Percentiles rank a stretch among this genome's conserved stretches.
Evolutionary conservation across 2,329 filamentous ascomycete species (phyloP).

Genomic region (Chaetomium strumarium): DNA sequence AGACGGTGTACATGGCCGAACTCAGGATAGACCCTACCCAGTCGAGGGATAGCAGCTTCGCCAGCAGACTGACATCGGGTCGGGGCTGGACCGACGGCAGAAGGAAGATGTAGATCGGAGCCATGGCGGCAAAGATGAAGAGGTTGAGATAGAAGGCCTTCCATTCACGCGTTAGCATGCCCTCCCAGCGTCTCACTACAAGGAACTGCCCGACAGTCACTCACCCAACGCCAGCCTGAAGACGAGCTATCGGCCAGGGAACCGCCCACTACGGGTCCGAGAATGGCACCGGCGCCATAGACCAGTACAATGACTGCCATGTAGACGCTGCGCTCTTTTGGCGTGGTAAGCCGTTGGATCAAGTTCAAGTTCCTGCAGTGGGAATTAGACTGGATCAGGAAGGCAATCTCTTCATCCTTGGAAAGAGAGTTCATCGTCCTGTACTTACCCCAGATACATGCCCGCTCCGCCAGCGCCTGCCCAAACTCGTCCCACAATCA

Average conservation of each 20-base stretch:
- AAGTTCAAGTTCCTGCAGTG: too few species aligned
- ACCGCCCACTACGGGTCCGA: not conserved
- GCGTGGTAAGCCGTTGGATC: too few species aligned
- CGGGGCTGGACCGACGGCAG: not conserved
- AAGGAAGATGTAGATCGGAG: not conserved
- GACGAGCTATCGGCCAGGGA: too few species aligned
- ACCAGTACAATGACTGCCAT: conserved; percentile 31
- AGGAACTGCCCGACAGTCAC: too few species aligned
- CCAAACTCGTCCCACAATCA: conserved; percentile 30
- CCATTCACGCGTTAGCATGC: too few species aligned
- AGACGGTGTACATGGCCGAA: not conserved
- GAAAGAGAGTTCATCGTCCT: too few species aligned
- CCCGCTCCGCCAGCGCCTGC: conserved; percentile 28
- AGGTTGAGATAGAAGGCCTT: not conserved
- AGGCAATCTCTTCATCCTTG: too few species aligned
- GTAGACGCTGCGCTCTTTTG: conserved; percentile 29
- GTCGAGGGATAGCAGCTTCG: not conserved
- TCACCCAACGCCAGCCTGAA: too few species aligned
- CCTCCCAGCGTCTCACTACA: too few species aligned
- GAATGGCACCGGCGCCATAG: conserved; percentile 22
- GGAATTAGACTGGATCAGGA: too few species aligned
- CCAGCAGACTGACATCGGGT: too few species aligned
- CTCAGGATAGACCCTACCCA: not conserved
- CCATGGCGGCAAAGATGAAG: not conserved
- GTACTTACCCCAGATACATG: conserved; percentile 31